Evolutionary conservation across 192 early-diverging fungal genomes (phyloP), one percentile per base, ranked within the genome.

Genomic region (Geosiphon pyriformis): DNA sequence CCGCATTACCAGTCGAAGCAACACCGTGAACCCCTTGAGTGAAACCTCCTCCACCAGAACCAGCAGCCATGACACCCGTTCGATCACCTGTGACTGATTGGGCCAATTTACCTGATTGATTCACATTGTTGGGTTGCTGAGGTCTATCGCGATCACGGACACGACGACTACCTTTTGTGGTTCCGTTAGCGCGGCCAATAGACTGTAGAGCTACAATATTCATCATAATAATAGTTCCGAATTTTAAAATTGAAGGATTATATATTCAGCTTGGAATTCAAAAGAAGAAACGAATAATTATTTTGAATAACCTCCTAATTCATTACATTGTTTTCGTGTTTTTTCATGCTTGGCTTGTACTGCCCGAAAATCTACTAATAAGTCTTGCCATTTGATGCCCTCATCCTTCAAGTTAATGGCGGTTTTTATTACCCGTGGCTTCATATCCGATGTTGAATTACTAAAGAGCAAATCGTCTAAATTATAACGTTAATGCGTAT

Each of bases 341-440:
- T 84, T 80, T 61, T 94, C 92, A 74, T 94, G 92, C 20, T 85
- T 78, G 1, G 63, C 52, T 59, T 94, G 92, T 20, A 91, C 88
- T 20, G 72, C 53, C 42, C 83, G 80, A 62, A 94, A 94, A 62
- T 94, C 91, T 10, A 72, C 69, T 20, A 92, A 71, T 0, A 93
- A 71, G 2, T 92, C 91, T 34, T 76, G 71, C 75, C 88, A 94
- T 35, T 74, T 73, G 29, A 87, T 82, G 10, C 71, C 77, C 26
- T 79, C 81, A 11, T 50, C 34, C 37, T 31, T 42, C 31, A 6
- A 32, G 32, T 20, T 47, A 60, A 0, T 47, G 11, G 48, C 15
- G n/a, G 1, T 23, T 35, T 64, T 53, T 30, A 18, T 61, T 78
- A 62, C 10, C 17, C 48, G 29, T 52, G 52, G 23, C 59, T 56